A percentile compares a stretch with the other conserved stretches of the same genome.
These are phyloP conservation scores for Aspergillus hancockii DNA, from an alignment of 495 filamentous ascomycete species.

Conservation along the genomic window DNA sequence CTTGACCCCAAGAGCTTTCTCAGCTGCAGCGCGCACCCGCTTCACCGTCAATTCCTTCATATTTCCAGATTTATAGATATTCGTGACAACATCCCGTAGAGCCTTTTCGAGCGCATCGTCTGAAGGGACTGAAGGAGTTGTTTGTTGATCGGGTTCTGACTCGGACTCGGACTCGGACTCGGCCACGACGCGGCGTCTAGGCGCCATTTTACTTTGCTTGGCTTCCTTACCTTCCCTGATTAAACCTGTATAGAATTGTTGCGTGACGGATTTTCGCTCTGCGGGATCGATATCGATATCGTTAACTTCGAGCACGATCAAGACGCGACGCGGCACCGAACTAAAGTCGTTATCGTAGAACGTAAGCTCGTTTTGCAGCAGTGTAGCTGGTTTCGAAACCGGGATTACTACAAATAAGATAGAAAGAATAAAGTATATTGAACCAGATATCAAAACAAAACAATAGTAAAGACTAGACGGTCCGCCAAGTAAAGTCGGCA, in stretches of 20 bases:
- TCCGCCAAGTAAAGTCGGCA: too few species aligned
- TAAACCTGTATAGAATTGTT: neutral
- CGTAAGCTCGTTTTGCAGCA: too few species aligned
- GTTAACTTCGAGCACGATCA: neutral
- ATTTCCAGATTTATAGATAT: slow-evolving; percentile 57
- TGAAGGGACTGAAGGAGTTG: slow-evolving; percentile 23
- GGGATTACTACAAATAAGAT: too few species aligned
- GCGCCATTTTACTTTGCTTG: slow-evolving; percentile 29
- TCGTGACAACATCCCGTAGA: slow-evolving; percentile 60
- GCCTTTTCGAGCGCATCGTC: slow-evolving; percentile 48
- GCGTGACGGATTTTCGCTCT: neutral
- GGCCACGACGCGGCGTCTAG: slow-evolving; percentile 32
- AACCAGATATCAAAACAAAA: too few species aligned
- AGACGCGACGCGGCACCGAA: neutral
- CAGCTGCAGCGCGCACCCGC: slow-evolving; percentile 65
- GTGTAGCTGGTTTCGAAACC: too few species aligned
- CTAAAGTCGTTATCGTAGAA: neutral
- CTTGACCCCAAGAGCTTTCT: slow-evolving; percentile 63
- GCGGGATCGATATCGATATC: neutral
- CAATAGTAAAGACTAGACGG: too few species aligned
- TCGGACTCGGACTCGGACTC: slow-evolving; percentile 42
- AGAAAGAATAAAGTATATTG: too few species aligned
- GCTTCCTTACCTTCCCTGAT: neutral
- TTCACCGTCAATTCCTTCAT: slow-evolving; percentile 75
- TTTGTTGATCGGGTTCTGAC: slow-evolving; percentile 23